phyloP scores from a whole-genome alignment of 169 alveolate genomes.

The Miamiensis avidus region DNA sequence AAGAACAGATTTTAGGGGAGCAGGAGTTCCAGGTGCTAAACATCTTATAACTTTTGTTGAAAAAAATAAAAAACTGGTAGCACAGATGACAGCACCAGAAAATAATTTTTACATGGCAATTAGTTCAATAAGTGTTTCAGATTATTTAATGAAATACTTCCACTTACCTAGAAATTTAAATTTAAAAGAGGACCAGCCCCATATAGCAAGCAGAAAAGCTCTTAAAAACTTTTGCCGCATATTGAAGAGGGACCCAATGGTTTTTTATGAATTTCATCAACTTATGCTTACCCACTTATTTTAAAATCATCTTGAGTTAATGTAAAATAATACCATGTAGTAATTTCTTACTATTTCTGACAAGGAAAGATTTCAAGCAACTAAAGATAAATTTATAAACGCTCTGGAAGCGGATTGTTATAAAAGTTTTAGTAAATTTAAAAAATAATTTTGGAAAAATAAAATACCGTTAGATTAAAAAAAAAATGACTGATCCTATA shows the following conservation, averaged over 20 bases:
- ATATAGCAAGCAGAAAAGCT: neutral
- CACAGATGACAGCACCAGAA: neutral
- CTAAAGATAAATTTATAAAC: neutral
- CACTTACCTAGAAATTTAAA: neutral
- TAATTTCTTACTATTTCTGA: neutral
- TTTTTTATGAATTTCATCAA: neutral
- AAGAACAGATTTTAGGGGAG: neutral
- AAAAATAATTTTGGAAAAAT: neutral
- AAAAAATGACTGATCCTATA: too few species aligned
- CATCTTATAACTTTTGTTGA: neutral
- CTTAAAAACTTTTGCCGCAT: neutral
- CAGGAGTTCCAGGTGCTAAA: neutral
- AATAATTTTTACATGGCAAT: neutral
- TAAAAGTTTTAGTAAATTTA: neutral
- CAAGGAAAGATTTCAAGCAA: neutral
- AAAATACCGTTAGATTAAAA: too few species aligned
- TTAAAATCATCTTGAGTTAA: neutral
- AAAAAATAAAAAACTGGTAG: neutral
- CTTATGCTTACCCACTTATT: neutral
- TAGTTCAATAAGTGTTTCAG: neutral
- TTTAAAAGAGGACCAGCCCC: neutral
- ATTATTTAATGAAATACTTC: neutral
- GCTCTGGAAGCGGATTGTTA: neutral
- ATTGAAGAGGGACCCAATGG: neutral
- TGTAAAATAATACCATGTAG: neutral